Evolutionary conservation across 2,329 filamentous ascomycete species (phyloP).

Genomic region (Colletotrichum echinochloae): DNA sequence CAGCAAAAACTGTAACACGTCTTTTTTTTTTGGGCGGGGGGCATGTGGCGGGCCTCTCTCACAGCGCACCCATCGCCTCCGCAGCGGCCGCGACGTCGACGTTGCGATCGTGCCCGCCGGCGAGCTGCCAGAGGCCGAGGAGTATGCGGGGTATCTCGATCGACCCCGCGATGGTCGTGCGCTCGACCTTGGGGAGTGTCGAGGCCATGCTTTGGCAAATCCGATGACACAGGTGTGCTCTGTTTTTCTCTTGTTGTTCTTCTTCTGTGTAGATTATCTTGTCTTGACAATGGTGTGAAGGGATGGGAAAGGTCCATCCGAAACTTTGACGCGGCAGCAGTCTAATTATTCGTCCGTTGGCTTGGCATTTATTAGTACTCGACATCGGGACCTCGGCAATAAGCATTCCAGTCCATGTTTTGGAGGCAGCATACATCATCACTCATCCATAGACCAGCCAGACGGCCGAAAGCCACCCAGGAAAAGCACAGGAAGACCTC

Average conservation of each 20-base stretch:
- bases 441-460: no score
- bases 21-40: no score
- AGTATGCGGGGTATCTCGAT: slow-evolving; percentile 39
- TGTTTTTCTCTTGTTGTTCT: background rate
- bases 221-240: background rate
- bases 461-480: no score
- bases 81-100: slow-evolving; percentile 26
- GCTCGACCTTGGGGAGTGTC: slow-evolving; percentile 3
- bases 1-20: background rate
- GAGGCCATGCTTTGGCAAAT: background rate
- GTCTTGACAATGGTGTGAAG: background rate
- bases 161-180: slow-evolving; percentile 30
- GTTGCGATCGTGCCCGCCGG: slow-evolving; percentile 27
- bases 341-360: background rate
- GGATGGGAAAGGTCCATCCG: background rate
- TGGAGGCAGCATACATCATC: background rate
- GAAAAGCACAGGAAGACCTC: no score
- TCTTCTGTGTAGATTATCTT: background rate
- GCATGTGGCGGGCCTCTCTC: background rate
- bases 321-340: background rate
- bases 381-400: background rate
- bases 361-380: background rate
- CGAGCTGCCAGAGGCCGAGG: slow-evolving; percentile 36
- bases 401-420: background rate
- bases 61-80: slow-evolving; percentile 17